A percentile compares a stretch with the other conserved stretches of the same genome.
Evolutionary conservation across 805 yeast genomes (phyloP).

Genomic region (Wickerhamiella sorbophila): DNA sequence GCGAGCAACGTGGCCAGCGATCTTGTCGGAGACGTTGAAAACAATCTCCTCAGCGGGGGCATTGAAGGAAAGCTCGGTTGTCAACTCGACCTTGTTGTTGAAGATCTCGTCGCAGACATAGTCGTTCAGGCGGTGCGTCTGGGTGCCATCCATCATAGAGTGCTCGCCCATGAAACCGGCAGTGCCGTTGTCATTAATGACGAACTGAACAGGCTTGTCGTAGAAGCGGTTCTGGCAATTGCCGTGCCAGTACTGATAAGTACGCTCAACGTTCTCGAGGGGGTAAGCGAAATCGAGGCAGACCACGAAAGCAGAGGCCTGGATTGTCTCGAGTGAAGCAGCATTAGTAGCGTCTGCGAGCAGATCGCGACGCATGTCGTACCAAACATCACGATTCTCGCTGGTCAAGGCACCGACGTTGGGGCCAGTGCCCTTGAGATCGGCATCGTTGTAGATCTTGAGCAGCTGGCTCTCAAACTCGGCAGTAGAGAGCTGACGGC

Average conservation of each 20-base stretch:
- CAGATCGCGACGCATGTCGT: slow-evolving; percentile 43
- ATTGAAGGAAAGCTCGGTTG: slow-evolving; percentile 15
- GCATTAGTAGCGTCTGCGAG: slow-evolving; percentile 38
- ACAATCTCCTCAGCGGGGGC: slow-evolving; percentile 25
- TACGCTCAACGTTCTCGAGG: slow-evolving; percentile 65
- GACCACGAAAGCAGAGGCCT: slow-evolving; percentile 64
- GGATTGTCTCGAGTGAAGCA: slow-evolving; percentile 49
- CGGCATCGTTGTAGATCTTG: slow-evolving; percentile 34
- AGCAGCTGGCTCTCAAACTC: slow-evolving; percentile 40
- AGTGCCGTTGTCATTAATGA: slow-evolving; percentile 65
- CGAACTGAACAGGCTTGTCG: slow-evolving; percentile 82
- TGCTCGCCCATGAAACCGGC: slow-evolving; percentile 95
- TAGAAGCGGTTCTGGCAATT: slow-evolving; percentile 79
- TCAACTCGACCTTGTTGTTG: slow-evolving; percentile 32
- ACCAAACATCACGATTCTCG: slow-evolving; percentile 76
- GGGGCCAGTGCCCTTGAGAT: slow-evolving; percentile 29
- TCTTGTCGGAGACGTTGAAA: slow-evolving; percentile 43
- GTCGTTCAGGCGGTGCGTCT: slow-evolving; percentile 79
- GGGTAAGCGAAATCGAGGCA: slow-evolving; percentile 67
- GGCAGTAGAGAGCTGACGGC: slow-evolving; percentile 26
- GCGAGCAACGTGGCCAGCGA: slow-evolving; percentile 35
- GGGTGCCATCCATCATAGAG: slow-evolving; percentile 96
- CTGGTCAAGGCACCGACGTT: slow-evolving; percentile 73
- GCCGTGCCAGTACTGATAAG: slow-evolving; percentile 90
- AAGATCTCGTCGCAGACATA: slow-evolving; percentile 44